Conservation (phyloP, 306 rosid genomes). For the Sicyos edulis region DNA sequence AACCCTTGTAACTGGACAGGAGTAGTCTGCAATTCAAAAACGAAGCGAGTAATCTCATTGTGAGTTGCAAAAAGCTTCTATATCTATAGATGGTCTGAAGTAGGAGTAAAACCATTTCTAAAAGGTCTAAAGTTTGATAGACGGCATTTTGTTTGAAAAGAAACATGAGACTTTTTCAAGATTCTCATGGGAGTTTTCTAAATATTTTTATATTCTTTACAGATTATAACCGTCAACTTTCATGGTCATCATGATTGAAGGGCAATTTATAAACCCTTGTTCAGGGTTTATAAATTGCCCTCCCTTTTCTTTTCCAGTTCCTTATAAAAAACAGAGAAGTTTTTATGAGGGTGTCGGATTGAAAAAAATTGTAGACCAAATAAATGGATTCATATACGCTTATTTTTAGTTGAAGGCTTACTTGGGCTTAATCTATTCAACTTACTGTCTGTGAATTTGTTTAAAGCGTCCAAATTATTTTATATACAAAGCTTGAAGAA, state of each 20-base stretch:
- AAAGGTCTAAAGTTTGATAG: constrained; percentile 1
- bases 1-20: constrained; percentile 93
- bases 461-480: background rate
- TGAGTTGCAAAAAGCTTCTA: constrained; percentile 36
- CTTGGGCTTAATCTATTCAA: background rate
- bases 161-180: background rate
- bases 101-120: constrained; percentile 8
- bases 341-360: background rate
- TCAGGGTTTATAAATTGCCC: background rate
- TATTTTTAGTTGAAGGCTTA: constrained; percentile 5
- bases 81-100: background rate
- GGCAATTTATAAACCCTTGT: constrained; percentile 1
- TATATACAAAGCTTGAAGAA: constrained; percentile 5
- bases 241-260: background rate
- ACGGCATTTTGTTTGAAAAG: background rate
- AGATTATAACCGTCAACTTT: background rate
- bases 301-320: background rate
- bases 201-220: background rate
- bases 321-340: background rate
- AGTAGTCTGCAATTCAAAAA: constrained; percentile 71
- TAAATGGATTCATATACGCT: background rate
- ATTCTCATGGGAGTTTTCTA: background rate
- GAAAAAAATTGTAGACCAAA: background rate
- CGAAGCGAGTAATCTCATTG: constrained; percentile 82
- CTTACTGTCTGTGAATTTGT: background rate